Percentiles rank a stretch among this genome's conserved stretches.
Evolutionary conservation across 495 filamentous ascomycete genomes (phyloP).

Genomic region (Podospora comata): DNA sequence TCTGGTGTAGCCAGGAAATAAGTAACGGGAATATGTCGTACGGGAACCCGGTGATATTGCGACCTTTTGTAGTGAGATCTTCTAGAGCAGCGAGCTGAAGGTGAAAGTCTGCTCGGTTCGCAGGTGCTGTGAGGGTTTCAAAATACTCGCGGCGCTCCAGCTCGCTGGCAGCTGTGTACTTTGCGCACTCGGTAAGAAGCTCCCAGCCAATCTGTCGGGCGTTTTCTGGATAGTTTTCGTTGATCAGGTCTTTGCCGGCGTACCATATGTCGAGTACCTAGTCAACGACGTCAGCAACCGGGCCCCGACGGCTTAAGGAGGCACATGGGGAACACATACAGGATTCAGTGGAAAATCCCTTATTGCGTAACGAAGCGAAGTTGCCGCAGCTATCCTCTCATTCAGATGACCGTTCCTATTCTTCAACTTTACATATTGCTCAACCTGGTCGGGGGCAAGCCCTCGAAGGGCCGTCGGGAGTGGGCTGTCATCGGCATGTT

Average conservation of each 20-base stretch:
- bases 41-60: slow-evolving; percentile 62
- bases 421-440: slow-evolving; percentile 44
- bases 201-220: slow-evolving; percentile 58
- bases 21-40: slow-evolving; percentile 58
- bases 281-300: slow-evolving; percentile 11
- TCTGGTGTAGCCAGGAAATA: slow-evolving; percentile 53
- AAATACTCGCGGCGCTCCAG: slow-evolving; percentile 65
- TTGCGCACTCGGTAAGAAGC: slow-evolving; percentile 62
- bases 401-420: slow-evolving; percentile 45
- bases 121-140: slow-evolving; percentile 51
- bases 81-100: slow-evolving; percentile 60
- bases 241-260: slow-evolving; percentile 61
- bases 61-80: slow-evolving; percentile 60
- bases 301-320: not conserved
- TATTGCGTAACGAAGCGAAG: slow-evolving; percentile 52
- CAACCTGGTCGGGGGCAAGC: slow-evolving; percentile 43
- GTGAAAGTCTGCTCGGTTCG: slow-evolving; percentile 57
- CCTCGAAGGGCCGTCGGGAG: slow-evolving; percentile 27
- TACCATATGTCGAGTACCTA: slow-evolving; percentile 57
- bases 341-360: slow-evolving; percentile 56
- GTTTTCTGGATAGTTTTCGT: slow-evolving; percentile 49
- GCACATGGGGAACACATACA: slow-evolving; percentile 29
- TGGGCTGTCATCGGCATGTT: slow-evolving; percentile 32
- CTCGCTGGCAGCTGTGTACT: slow-evolving; percentile 56
- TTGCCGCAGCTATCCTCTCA: slow-evolving; percentile 56